Evolutionary conservation across 139 green algal genomes (phyloP), one percentile per base, ranked within the genome.

Genomic region (Chlorella sp.): DNA sequence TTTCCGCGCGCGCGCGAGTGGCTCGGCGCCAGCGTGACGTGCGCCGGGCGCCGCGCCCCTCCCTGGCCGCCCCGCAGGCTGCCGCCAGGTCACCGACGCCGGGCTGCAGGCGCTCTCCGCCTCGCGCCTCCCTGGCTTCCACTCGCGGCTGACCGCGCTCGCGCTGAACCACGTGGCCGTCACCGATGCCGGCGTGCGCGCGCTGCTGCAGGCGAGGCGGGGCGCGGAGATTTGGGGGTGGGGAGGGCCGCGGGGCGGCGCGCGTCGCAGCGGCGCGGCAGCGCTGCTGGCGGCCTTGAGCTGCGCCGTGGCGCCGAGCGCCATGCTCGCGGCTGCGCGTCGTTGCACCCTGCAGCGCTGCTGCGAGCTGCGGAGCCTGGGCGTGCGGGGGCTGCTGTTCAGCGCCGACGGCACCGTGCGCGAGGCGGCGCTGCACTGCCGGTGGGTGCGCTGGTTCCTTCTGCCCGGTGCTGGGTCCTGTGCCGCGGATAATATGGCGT

Each of bases 301-400:
- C n/a, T n/a, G n/a, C n/a, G n/a, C n/a, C n/a, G n/a, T n/a, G n/a
- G n/a, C n/a, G n/a, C n/a, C n/a, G n/a, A n/a, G n/a, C n/a, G n/a
- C n/a, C n/a, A n/a, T n/a, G n/a, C n/a, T n/a, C n/a, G n/a, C n/a
- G n/a, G n/a, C n/a, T n/a, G n/a, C n/a, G n/a, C n/a, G n/a, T n/a
- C n/a, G n/a, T n/a, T n/a, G n/a, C n/a, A n/a, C n/a, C n/a, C n/a
- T n/a, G n/a, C 35, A 11, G 29, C 43, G 8, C 25, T 72, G 72
- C 45, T 31, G 14, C 43, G 19, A 41, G 59, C 72, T 78, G 72
- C 72, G 72, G 2, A 31, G 21, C 36, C 72, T 78, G 45, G 35
- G 40, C 45, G 23, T 78, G 45, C 72, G 72, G 0, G 72, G 72
- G 12, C 72, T 78, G 27, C 72, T 78, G 21, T 78, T 63, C 72